Evolutionary conservation across 2,329 filamentous ascomycete species (phyloP), one percentile per base, ranked within the genome.

Genomic region (Penicillium italicum): DNA sequence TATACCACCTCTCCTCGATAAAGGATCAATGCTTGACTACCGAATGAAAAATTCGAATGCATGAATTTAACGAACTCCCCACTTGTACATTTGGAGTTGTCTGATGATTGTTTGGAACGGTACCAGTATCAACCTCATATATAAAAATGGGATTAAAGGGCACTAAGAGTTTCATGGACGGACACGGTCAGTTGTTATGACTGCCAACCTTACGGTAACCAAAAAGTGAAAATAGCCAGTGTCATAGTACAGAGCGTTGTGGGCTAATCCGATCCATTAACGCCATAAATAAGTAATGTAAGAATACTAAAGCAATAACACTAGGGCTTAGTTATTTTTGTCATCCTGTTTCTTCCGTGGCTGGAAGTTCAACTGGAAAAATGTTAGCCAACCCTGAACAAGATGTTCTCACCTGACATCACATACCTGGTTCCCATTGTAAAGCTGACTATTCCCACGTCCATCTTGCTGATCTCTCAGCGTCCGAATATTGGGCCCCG

Each of bases 341-440:
- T 81, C 79, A 26, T 84, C 80, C 47, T 86, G 80, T 61, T 86
- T 83, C 34, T 81, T 82, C 49, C 78, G 76, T n/a, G 86, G 83
- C 68, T 89, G 82, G 61, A 89, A 89, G 62, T 88, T 89, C 53
- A 87, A 71, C 85, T 89, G 60, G 49, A 14, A 2, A 38, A 12
- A 34, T 43, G 12, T 48, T 45, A 47, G 57, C 38, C 16, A 37
- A 14, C 14, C 20, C 14, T 33, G n/a, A 22, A 12, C 14, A 50
- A 24, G 3, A 33, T 33, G 5, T 34, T 24, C 7, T 12, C 8
- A 11, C 5, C n/a, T 33, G 18, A 12, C 14, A 40, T 5, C 10
- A 76, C 84, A 74, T 78, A 92, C 89, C 70, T 90, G 90, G 68
- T 96, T 97, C 1, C 92, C 92, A 67, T 97, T 97, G 69, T 97